These are phyloP conservation scores for Cutaneotrichosporon dermatis DNA, from an alignment of 1,284 basidiomycete species.

Conservation along the genomic window DNA sequence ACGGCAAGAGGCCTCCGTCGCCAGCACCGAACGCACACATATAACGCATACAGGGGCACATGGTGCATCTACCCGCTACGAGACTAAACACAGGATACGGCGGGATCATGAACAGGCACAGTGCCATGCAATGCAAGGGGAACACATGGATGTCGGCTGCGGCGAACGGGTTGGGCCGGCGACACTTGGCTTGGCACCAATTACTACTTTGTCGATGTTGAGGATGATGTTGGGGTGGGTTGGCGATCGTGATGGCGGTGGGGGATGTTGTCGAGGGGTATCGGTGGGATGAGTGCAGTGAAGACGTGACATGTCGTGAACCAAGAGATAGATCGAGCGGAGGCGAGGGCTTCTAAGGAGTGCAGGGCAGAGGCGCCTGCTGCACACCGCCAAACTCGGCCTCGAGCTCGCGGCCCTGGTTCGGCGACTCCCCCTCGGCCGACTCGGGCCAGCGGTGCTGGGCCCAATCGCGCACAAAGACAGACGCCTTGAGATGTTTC, in stretches of 20 bases:
- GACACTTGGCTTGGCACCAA: neutral
- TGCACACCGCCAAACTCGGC: conserved; percentile 13
- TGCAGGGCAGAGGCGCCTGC: conserved; percentile 9
- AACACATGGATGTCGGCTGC: neutral
- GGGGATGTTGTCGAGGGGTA: neutral
- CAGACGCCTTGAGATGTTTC: conserved; percentile 73
- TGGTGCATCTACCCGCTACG: conserved; percentile 11
- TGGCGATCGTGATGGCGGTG: neutral
- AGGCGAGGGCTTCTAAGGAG: neutral
- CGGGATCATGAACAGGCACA: conserved; percentile 9
- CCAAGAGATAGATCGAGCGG: neutral
- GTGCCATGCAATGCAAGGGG: conserved; percentile 16
- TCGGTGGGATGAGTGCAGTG: neutral
- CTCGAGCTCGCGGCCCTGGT: conserved; percentile 26
- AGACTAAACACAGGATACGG: conserved; percentile 2
- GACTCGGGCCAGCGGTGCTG: conserved; percentile 35
- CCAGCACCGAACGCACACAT: neutral
- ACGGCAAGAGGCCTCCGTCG: neutral
- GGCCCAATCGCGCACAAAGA: conserved; percentile 54
- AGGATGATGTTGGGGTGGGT: neutral
- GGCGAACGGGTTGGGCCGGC: neutral
- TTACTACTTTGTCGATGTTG: neutral
- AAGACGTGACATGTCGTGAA: conserved; percentile 2
- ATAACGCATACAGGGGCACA: neutral
- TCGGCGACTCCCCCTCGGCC: conserved; percentile 16